Base-by-base conservation (phyloP, 78 protist genomes). In the Dictyostelium purpureum region DNA sequence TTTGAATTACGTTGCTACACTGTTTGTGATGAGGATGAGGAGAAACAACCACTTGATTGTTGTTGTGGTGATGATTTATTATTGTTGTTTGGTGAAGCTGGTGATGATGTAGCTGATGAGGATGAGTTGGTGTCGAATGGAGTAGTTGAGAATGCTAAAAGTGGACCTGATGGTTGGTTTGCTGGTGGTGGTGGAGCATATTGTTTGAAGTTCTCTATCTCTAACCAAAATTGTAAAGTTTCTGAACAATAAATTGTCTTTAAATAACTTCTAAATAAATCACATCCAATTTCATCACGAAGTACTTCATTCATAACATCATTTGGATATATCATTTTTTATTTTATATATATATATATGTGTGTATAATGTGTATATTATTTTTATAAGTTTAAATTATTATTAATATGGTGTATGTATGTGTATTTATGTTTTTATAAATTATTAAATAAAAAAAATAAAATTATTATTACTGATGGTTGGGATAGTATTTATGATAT, bases 281-380 rank as follows among this genome's bases (percentile, higher is more conserved):
- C 69, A 61, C 92, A 85, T 49, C 92, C 92, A 59, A 67, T 21
- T 74, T 70, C 80, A 26, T 85, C 92, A 35, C 92, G 80, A 19
- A 85, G 92, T 2, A 85, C 92, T 73, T 85, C 92, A 61, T 85
- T 85, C 92, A 85, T 85, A 54, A 85, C 92, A 85, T 85, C 92
- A 61, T 85, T 85, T 73, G 92, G 92, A 38, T 85, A 85, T 51
- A 85, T 85, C 92, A 85, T 85, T 80, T 52, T 85, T 42, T 61
- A 38, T 71, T 47, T 71, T 42, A 43, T 71, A 47, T 77, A 6
- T 52, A 16, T 24, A 4, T 42, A 19, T 11, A 9, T 54, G 0
- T 52, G 45, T 57, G 43, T 33, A 19, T 49, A 47, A 18, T 26
- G 4, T 76, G 42, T 26, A 51, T 56, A 31, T 9, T 26, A 11